Percentiles rank a stretch among this genome's conserved stretches.
phyloP scores from a whole-genome alignment of 2,329 filamentous ascomycete genomes.

The Periconia macrospinosa region DNA sequence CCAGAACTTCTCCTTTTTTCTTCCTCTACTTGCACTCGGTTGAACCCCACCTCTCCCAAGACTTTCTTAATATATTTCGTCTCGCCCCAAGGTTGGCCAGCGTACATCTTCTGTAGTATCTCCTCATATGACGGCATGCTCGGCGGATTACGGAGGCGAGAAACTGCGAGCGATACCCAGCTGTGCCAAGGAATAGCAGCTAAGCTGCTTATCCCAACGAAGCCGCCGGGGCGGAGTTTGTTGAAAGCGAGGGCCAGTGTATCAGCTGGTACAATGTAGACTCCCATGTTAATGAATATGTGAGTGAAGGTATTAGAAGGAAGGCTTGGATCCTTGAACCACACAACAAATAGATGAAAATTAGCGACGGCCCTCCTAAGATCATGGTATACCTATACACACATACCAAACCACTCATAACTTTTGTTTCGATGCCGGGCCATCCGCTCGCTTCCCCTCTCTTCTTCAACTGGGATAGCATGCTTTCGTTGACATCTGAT shows the following conservation, averaged over 20 bases:
- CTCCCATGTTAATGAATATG: conserved; percentile 25
- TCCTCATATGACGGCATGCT: conserved; percentile 8
- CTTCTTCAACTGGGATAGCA: conserved; percentile 20
- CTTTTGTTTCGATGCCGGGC: conserved; percentile 12
- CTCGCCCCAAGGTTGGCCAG: conserved; percentile 12
- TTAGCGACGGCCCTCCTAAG: not conserved
- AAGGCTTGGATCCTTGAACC: conserved; percentile 12
- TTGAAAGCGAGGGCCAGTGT: conserved; percentile 6
- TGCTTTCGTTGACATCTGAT: conserved; percentile 22
- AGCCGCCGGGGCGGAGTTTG: conserved; percentile 17
- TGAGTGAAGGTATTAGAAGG: conserved; percentile 18
- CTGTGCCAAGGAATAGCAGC: conserved; percentile 16
- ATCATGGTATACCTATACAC: not conserved
- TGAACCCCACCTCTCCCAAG: conserved; percentile 13
- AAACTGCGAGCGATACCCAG: conserved; percentile 9
- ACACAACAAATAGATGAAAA: not conserved
- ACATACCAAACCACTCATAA: conserved; percentile 21
- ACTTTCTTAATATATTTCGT: conserved; percentile 7
- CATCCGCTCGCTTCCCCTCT: conserved; percentile 21
- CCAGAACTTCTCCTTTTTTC: conserved; percentile 10
- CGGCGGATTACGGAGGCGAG: conserved; percentile 4
- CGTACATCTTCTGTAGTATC: conserved; percentile 10
- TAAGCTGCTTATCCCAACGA: conserved; percentile 27
- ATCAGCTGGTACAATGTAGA: conserved; percentile 18
- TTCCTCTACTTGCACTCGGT: conserved; percentile 12